Evolutionary conservation across 1,284 basidiomycete genomes (phyloP).

Genomic region (Pseudozyma thailandica): DNA sequence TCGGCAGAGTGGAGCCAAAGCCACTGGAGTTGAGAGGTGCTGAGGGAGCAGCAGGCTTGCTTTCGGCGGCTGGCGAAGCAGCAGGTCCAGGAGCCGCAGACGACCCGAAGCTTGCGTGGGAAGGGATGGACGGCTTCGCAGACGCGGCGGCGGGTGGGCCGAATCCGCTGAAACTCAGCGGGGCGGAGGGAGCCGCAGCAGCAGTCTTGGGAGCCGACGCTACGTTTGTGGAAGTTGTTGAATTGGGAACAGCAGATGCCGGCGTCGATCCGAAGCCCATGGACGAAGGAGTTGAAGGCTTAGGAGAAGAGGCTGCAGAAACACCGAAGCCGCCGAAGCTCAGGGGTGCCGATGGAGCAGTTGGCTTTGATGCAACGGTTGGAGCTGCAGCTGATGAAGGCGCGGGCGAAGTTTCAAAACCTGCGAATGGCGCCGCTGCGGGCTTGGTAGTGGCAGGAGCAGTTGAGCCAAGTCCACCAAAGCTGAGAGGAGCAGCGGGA

Average conservation of each 20-base stretch:
- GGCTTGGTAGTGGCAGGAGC: slow-evolving; percentile 9
- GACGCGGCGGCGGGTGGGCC: too few species aligned
- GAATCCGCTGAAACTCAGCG: too few species aligned
- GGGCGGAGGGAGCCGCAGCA: not conserved
- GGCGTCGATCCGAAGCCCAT: too few species aligned
- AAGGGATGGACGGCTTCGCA: too few species aligned
- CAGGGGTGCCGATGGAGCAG: not conserved
- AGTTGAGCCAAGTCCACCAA: slow-evolving; percentile 6
- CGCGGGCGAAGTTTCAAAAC: slow-evolving; percentile 2
- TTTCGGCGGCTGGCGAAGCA: not conserved
- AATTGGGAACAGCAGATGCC: too few species aligned
- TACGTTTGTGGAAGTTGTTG: too few species aligned
- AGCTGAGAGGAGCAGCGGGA: slow-evolving; percentile 4
- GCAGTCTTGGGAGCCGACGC: not conserved
- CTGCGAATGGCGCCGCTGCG: not conserved
- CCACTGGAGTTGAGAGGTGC: slow-evolving; percentile 12
- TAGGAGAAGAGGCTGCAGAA: too few species aligned
- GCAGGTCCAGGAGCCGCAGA: too few species aligned
- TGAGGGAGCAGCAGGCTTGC: slow-evolving; percentile 10
- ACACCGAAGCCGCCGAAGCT: slow-evolving; percentile 7
- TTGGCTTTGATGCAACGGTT: not conserved
- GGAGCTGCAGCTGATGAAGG: not conserved
- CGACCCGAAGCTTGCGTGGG: too few species aligned
- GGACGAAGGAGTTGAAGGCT: too few species aligned
- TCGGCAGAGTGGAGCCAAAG: slow-evolving; percentile 8